Percentiles rank a stretch among this genome's conserved stretches.
These are phyloP conservation scores for Solanum pinnatisectum DNA, from an alignment of 257 asterid species.

Conservation along the genomic window DNA sequence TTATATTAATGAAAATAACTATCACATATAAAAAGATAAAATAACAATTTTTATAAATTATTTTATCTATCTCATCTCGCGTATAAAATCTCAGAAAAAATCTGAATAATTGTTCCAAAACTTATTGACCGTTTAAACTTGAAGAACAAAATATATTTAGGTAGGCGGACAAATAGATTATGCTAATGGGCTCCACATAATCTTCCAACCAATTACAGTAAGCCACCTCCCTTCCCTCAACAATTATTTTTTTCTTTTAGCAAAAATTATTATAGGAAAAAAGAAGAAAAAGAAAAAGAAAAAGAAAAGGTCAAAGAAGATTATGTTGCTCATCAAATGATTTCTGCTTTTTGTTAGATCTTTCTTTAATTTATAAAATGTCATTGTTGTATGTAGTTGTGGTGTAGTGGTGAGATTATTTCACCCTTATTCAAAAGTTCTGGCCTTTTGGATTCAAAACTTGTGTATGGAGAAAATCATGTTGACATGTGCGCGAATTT, in stretches of 20 bases:
- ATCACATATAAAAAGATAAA: not conserved
- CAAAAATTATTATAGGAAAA: not conserved
- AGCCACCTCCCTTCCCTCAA: not conserved
- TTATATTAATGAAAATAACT: not conserved
- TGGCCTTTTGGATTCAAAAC: rapidly evolving
- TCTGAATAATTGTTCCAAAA: not conserved
- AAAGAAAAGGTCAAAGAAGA: not conserved
- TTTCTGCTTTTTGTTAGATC: not conserved
- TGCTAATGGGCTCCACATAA: not conserved
- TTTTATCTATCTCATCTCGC: not conserved
- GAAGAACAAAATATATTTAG: not conserved
- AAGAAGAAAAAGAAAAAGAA: not conserved
- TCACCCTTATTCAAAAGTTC: too few relatives aligned
- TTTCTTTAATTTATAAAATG: not conserved
- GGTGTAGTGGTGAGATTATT: too few relatives aligned
- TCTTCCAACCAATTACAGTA: not conserved
- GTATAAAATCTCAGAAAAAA: not conserved
- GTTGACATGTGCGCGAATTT: rapidly evolving
- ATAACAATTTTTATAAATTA: not conserved
- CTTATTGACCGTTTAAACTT: not conserved
- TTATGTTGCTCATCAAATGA: not conserved
- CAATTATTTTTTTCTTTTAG: not conserved
- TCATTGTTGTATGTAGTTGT: not conserved
- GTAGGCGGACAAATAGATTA: not conserved
- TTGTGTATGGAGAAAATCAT: too few relatives aligned